Evolutionary conservation across 805 yeast species (phyloP).

Genomic region (Candida glaebosa): DNA sequence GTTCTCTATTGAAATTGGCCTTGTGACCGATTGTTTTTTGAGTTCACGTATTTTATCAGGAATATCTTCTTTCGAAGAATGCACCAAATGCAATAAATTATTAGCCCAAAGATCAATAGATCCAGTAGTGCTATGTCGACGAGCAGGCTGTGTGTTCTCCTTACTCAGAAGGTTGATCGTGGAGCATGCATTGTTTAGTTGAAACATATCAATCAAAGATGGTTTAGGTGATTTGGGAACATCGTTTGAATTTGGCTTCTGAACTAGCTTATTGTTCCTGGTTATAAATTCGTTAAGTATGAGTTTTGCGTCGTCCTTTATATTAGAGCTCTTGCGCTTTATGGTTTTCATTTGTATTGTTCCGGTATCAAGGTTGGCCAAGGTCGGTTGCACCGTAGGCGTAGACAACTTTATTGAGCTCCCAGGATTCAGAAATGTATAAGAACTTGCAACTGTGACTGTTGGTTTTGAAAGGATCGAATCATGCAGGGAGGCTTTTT

Average conservation of each 20-base stretch:
- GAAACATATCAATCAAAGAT: conserved; percentile 4
- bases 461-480: conserved; percentile 3
- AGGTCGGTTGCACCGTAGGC: conserved; percentile 23
- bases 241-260: neutral
- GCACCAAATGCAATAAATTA: conserved; percentile 6
- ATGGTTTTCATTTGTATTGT: conserved; percentile 2
- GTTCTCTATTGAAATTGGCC: conserved; percentile 24
- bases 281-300: conserved; percentile 8
- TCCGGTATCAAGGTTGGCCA: conserved; percentile 18
- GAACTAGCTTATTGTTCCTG: conserved; percentile 2
- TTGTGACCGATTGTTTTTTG: conserved; percentile 8
- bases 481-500: conserved; percentile 22
- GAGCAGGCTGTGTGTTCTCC: neutral
- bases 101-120: conserved; percentile 2
- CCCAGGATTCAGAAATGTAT: conserved; percentile 37
- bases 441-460: conserved; percentile 2
- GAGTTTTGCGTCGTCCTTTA: conserved; percentile 12
- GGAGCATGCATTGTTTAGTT: neutral
- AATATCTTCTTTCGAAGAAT: conserved; percentile 8
- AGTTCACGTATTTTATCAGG: conserved; percentile 13
- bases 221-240: conserved; percentile 1
- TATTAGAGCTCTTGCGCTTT: conserved; percentile 4
- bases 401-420: conserved; percentile 12
- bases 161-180: neutral
- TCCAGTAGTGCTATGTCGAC: conserved; percentile 3